Evolutionary conservation across 2,329 filamentous ascomycete genomes (phyloP).

Genomic region (Diaporthe longicolla): DNA sequence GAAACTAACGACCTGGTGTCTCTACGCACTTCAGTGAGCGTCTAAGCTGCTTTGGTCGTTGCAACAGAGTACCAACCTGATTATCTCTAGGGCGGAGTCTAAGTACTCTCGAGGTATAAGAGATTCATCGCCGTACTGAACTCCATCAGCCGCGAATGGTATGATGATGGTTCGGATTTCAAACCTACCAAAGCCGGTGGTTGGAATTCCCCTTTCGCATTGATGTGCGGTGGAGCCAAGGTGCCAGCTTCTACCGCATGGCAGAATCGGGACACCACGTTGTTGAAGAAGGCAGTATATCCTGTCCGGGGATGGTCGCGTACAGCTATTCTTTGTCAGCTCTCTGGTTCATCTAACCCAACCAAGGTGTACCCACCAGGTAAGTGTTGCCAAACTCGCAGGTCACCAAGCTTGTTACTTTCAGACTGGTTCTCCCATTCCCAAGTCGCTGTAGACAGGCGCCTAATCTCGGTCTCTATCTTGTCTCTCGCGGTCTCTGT

Average conservation of each 20-base stretch:
- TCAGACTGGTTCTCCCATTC: conserved; percentile 1
- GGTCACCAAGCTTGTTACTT: neutral
- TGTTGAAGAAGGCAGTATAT: conserved; percentile 21
- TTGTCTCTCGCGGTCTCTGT: neutral
- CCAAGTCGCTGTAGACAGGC: conserved; percentile 8
- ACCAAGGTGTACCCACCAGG: neutral
- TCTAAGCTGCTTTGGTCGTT: fast-evolving
- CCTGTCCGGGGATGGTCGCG: neutral
- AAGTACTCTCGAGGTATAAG: conserved; percentile 1
- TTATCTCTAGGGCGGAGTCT: conserved; percentile 5
- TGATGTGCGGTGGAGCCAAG: neutral
- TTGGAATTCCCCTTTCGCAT: neutral
- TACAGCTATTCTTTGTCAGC: neutral
- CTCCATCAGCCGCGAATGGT: neutral
- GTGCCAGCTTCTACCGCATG: conserved; percentile 12
- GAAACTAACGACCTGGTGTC: neutral
- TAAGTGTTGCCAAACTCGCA: conserved; percentile 18
- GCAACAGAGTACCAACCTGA: neutral
- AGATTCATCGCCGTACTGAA: neutral
- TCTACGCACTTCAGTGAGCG: neutral
- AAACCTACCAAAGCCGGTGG: neutral
- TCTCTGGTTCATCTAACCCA: fast-evolving
- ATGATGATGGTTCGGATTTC: neutral
- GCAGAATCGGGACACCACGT: conserved; percentile 8
- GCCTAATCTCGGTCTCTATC: neutral